These are phyloP conservation scores for Cytospora mali DNA, from an alignment of 2,329 filamentous ascomycete species.

Conservation along the genomic window DNA sequence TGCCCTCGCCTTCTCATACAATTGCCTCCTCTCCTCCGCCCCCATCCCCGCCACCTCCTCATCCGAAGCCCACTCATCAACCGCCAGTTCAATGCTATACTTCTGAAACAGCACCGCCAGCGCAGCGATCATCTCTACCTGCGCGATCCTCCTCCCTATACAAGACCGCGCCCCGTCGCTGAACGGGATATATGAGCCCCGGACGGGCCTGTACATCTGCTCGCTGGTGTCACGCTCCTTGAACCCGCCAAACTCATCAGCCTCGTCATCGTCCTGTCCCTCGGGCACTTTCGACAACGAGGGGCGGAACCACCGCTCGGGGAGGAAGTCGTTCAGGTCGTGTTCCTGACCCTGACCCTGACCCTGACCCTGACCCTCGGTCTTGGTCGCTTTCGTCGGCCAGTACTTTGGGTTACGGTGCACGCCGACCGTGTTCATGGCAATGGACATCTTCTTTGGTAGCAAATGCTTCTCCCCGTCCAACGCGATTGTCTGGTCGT, in stretches of 20 bases:
- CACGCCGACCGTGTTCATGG: slow-evolving; percentile 55
- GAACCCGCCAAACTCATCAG: slow-evolving; percentile 61
- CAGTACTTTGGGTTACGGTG: slow-evolving; percentile 75
- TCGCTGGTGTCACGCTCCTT: slow-evolving; percentile 63
- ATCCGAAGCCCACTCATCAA: slow-evolving; percentile 60
- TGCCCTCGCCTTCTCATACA: slow-evolving; percentile 65
- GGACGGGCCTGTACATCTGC: slow-evolving; percentile 60
- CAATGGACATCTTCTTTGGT: slow-evolving; percentile 59
- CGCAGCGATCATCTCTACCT: slow-evolving; percentile 60
- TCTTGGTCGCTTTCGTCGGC: slow-evolving; percentile 57
- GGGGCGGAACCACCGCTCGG: slow-evolving; percentile 69
- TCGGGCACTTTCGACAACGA: slow-evolving; percentile 27
- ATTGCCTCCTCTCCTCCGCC: slow-evolving; percentile 45
- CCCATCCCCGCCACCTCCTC: slow-evolving; percentile 57
- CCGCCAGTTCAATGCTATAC: slow-evolving; percentile 71
- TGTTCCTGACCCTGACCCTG: slow-evolving; percentile 44
- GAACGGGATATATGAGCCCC: slow-evolving; percentile 62
- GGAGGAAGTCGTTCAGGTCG: slow-evolving; percentile 69
- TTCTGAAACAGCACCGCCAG: slow-evolving; percentile 58
- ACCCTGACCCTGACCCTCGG: slow-evolving; percentile 42
- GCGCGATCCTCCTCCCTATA: slow-evolving; percentile 59
- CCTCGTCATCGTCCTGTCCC: slow-evolving; percentile 32
- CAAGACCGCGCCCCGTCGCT: slow-evolving; percentile 61
- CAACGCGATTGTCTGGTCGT: slow-evolving; percentile 60
- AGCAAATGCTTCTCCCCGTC: slow-evolving; percentile 61